These are phyloP conservation scores for Phlyctochytrium arcticum DNA, from an alignment of 192 early-diverging fungal species.

Conservation along the genomic window DNA sequence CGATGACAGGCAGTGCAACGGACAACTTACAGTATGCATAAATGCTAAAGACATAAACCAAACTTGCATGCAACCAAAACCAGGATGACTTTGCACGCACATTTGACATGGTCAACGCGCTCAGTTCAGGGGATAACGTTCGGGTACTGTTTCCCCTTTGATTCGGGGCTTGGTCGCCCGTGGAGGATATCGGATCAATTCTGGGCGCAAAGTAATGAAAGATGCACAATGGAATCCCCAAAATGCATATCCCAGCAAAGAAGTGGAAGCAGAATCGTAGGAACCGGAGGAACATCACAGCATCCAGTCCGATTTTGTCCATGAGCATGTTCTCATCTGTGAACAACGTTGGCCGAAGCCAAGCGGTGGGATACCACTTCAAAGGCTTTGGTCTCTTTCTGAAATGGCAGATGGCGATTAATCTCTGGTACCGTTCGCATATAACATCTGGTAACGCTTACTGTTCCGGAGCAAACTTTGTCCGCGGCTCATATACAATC, in stretches of 20 bases:
- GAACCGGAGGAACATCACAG: conserved; percentile 49
- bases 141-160: not conserved
- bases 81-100: conserved; percentile 14
- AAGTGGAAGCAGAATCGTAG: conserved; percentile 24
- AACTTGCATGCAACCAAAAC: conserved; percentile 30
- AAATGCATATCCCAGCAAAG: conserved; percentile 23
- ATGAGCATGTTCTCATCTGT: conserved; percentile 27
- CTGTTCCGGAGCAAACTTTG: conserved; percentile 31
- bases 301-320: conserved; percentile 41
- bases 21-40: conserved; percentile 30
- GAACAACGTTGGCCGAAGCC: conserved; percentile 30
- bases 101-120: conserved; percentile 29
- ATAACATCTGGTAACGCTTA: conserved; percentile 14
- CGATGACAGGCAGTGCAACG: not conserved
- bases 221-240: conserved; percentile 28
- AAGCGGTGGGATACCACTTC: conserved; percentile 18
- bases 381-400: conserved; percentile 35
- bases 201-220: conserved; percentile 23
- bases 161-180: not conserved
- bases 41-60: conserved; percentile 32
- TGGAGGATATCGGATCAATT: no score
- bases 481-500: conserved; percentile 40
- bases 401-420: not conserved
- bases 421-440: not conserved
- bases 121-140: conserved; percentile 8